Evolutionary conservation across 2,329 filamentous ascomycete genomes (phyloP), one percentile per base, ranked within the genome.

Genomic region (Beauveria australis): DNA sequence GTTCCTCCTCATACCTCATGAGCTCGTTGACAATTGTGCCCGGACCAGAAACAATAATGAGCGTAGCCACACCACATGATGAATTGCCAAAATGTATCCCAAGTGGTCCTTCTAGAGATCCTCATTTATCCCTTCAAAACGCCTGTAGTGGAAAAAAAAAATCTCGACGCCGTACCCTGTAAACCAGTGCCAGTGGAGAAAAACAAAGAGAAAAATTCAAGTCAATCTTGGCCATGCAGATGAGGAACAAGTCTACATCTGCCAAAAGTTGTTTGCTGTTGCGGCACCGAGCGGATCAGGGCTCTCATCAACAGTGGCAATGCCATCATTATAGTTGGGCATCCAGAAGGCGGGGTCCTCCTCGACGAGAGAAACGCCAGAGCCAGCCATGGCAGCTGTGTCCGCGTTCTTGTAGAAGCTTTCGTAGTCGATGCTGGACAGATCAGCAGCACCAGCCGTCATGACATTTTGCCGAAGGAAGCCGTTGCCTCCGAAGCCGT

Each of bases 371-470:
- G 78, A 76, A 30, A 80, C 72, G 51, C 79, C 76, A 18, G 74
- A 72, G 26, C 71, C 72, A 46, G 74, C 69, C 63, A 78, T 68
- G 7, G 75, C 68, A 40, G 77, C 74, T 66, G 72, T 75, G 51
- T 77, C 73, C 0, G 75, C 73, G 57, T 78, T 78, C 66, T 81
- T 80, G 66, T 81, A 78, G 67, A 85, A 83, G 61, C 80, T 80
- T 62, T 83, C 79, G 64, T 83, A 80, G 66, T 84, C 82, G 61
- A 84, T 76, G 65, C 73, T 75, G 53, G 74, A 76, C 53, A 84
- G 67, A 60, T 82, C 80, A 62, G 73, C 74, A 6, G 70, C 67
- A 62, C 65, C 69, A 57, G 53, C 53, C 7, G 73, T 70, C 54
- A 78, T 73, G 41, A 82, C 66, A 52, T 69, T 72, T 52, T 81